Percentiles rank a stretch among this genome's conserved stretches.
Conservation (phyloP, 306 rosid genomes). For the Trichosanthes truncata region DNA sequence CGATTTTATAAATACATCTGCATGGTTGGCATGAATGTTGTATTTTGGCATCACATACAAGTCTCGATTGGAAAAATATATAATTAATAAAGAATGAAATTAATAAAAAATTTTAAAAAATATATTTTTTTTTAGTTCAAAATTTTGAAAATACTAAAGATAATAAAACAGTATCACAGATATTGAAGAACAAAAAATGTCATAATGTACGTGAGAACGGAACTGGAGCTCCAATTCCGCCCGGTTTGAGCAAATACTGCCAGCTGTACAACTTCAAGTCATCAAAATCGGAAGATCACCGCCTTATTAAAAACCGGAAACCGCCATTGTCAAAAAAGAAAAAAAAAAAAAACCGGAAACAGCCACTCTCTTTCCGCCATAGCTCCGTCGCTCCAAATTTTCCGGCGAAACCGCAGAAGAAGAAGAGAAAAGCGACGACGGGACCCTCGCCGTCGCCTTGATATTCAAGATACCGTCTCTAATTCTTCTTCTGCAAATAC, state of each 20-base stretch:
- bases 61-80: no score
- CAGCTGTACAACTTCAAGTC: neutral
- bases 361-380: neutral
- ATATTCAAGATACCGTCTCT: neutral
- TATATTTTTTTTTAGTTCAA: no score
- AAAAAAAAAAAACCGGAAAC: neutral
- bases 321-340: no score
- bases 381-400: neutral
- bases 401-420: neutral
- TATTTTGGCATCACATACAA: no score
- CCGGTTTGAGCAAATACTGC: neutral
- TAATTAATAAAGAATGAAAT: no score
- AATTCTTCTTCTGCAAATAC: conserved; percentile 6
- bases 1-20: no score
- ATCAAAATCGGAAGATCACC: neutral
- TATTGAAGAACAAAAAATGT: no score
- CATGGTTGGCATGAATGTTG: no score
- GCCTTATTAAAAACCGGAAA: neutral
- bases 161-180: no score
- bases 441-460: neutral
- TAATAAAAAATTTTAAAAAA: no score
- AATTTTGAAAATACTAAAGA: no score
- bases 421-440: neutral
- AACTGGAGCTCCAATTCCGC: neutral
- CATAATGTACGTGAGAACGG: neutral